A percentile compares a stretch with the other conserved stretches of the same genome.
These are phyloP conservation scores for Trichosanthes cucumerina DNA, from an alignment of 306 rosid genomes.

Conservation along the genomic window DNA sequence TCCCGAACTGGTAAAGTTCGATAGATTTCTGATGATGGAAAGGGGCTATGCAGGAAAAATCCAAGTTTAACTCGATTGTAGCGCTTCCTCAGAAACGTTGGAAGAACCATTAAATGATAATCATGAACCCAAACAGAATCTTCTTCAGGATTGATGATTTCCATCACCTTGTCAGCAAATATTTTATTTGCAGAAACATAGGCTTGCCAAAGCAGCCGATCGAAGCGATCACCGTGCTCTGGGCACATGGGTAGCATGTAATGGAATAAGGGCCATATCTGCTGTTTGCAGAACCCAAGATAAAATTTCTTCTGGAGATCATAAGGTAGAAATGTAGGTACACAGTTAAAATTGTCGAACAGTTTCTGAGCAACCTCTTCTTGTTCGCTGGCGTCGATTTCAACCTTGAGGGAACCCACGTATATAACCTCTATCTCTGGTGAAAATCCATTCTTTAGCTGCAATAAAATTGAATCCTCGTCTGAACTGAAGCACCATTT, in stretches of 20 bases:
- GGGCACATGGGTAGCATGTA: conserved; percentile 22
- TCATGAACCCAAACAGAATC: conserved; percentile 18
- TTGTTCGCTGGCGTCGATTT: conserved; percentile 11
- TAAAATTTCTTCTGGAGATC: conserved; percentile 17
- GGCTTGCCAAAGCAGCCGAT: conserved; percentile 16
- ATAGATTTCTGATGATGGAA: conserved; percentile 17
- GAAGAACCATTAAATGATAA: conserved; percentile 19
- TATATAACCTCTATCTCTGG: conserved; percentile 13
- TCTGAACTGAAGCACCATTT: conserved; percentile 20
- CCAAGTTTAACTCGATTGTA: conserved; percentile 19
- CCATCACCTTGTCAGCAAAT: conserved; percentile 18
- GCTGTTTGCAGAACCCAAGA: conserved; percentile 19
- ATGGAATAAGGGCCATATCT: conserved; percentile 19
- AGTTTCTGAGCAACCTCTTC: conserved; percentile 19
- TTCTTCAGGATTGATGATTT: conserved; percentile 16
- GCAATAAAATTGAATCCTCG: conserved; percentile 16
- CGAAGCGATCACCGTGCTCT: conserved; percentile 17
- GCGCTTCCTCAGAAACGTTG: conserved; percentile 16
- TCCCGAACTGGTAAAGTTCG: conserved; percentile 20
- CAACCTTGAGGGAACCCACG: conserved; percentile 19
- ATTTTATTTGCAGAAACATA: conserved; percentile 19
- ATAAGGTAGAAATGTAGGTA: conserved; percentile 18
- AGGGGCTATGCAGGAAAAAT: conserved; percentile 18
- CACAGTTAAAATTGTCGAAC: conserved; percentile 10
- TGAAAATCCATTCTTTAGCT: conserved; percentile 15